Evolutionary conservation across 805 yeast species (phyloP).

Genomic region (Maudiozyma serrabonitensis): DNA sequence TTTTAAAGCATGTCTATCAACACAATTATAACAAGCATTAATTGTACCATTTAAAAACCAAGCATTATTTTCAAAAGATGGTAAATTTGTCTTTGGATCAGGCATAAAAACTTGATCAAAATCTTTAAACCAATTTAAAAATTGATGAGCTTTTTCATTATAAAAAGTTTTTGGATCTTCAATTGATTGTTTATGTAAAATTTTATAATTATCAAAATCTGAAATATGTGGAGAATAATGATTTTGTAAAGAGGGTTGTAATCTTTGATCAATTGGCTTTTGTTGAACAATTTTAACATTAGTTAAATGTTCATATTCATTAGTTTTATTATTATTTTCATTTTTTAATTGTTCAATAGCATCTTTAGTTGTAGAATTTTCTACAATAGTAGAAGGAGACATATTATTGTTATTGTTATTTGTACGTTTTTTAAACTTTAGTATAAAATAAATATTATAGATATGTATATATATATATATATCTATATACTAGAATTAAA

Average conservation of each 20-base stretch:
- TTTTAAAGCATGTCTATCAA: slow-evolving; percentile 68
- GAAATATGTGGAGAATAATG: slow-evolving; percentile 44
- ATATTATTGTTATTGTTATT: not conserved
- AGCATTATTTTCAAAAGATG: slow-evolving; percentile 41
- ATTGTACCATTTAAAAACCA: slow-evolving; percentile 77
- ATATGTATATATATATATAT: too few relatives aligned
- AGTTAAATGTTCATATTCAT: slow-evolving; percentile 16
- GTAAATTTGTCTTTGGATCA: slow-evolving; percentile 30
- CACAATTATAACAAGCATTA: slow-evolving; percentile 73
- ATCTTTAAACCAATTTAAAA: slow-evolving; percentile 71
- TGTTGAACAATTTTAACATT: slow-evolving; percentile 17
- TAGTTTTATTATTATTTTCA: not conserved
- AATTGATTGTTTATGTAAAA: slow-evolving; percentile 64
- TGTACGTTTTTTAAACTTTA: too few relatives aligned
- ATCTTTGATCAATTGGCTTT: slow-evolving; percentile 14
- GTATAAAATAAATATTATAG: too few relatives aligned
- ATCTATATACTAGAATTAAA: too few relatives aligned
- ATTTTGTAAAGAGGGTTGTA: slow-evolving; percentile 11
- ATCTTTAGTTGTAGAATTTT: not conserved
- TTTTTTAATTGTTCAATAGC: not conserved
- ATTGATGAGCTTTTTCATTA: slow-evolving; percentile 63
- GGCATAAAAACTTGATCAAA: slow-evolving; percentile 43
- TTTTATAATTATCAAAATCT: slow-evolving; percentile 44
- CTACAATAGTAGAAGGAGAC: slow-evolving; percentile 1
- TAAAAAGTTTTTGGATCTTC: slow-evolving; percentile 73